These are phyloP conservation scores for Ogataea nitratoaversa DNA, from an alignment of 805 yeast genomes.

Conservation along the genomic window DNA sequence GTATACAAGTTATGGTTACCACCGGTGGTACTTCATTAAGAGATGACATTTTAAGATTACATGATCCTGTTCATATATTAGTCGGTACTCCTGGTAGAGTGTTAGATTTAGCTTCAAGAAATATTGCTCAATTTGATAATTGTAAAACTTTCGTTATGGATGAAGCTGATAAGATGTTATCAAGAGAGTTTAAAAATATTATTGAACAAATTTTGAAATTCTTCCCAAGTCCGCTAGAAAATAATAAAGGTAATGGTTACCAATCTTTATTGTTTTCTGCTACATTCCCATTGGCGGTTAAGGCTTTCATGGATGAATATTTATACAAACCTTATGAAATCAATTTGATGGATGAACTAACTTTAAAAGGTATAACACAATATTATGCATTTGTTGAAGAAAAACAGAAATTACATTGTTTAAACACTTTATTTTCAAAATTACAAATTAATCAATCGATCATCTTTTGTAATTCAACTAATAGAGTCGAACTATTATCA, in stretches of 20 bases:
- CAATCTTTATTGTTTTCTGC: slow-evolving; percentile 92
- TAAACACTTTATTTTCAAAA: slow-evolving; percentile 90
- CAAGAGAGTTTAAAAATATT: slow-evolving; percentile 82
- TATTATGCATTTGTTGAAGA: slow-evolving; percentile 98
- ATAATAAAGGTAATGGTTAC: slow-evolving; percentile 40
- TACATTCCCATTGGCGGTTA: slow-evolving; percentile 92
- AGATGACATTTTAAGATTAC: slow-evolving; percentile 90
- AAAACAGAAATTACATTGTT: slow-evolving; percentile 90
- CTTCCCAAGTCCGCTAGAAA: slow-evolving; percentile 56
- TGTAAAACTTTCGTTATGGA: slow-evolving; percentile 93
- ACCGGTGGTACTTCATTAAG: slow-evolving; percentile 95
- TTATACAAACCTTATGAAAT: slow-evolving; percentile 90
- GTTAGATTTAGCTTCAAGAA: slow-evolving; percentile 85
- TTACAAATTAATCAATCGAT: slow-evolving; percentile 94
- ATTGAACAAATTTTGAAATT: slow-evolving; percentile 81
- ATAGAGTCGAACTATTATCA: slow-evolving; percentile 92
- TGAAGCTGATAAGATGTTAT: slow-evolving; percentile 96
- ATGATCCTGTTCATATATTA: slow-evolving; percentile 88
- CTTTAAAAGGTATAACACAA: slow-evolving; percentile 93
- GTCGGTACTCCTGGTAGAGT: slow-evolving; percentile 99
- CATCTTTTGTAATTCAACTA: slow-evolving; percentile 95
- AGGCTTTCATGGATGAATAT: slow-evolving; percentile 87
- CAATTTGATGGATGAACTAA: slow-evolving; percentile 95
- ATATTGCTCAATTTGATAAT: slow-evolving; percentile 79
- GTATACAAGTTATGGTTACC: slow-evolving; percentile 92